Percentiles rank a stretch among this genome's conserved stretches.
These are phyloP conservation scores for Juncus inflexus DNA, from an alignment of 176 grass and related monocot genomes.

Conservation along the genomic window DNA sequence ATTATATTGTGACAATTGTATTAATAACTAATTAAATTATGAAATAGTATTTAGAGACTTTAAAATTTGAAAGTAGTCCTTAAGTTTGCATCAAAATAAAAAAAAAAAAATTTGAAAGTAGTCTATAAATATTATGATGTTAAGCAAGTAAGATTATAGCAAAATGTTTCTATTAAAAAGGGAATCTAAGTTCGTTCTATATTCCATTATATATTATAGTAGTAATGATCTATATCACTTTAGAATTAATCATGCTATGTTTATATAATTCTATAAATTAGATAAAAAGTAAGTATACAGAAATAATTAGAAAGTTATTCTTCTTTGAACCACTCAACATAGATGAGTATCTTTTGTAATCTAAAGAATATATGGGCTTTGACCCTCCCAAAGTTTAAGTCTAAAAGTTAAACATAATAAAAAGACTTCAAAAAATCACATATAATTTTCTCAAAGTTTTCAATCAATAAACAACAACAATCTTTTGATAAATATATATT, in stretches of 20 bases:
- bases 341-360: background rate
- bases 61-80: too few relatives aligned
- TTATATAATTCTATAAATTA: conserved; percentile 17
- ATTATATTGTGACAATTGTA: too few relatives aligned
- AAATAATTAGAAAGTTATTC: conserved; percentile 19
- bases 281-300: conserved; percentile 23
- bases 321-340: conserved; percentile 14
- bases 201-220: conserved; percentile 10
- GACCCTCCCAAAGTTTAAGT: background rate
- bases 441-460: background rate
- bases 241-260: background rate
- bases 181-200: conserved; percentile 8
- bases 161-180: too few relatives aligned
- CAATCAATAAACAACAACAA: too few relatives aligned
- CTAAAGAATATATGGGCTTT: background rate
- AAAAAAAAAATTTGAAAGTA: too few relatives aligned
- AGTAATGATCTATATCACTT: conserved; percentile 14
- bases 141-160: too few relatives aligned
- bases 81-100: too few relatives aligned
- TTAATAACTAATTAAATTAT: too few relatives aligned
- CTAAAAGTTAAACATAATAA: background rate
- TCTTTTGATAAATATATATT: too few relatives aligned
- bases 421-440: background rate
- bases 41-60: too few relatives aligned
- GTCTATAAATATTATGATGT: too few relatives aligned